Conservation (phyloP, 805 yeast species). For the Cyberlindnera americana region DNA sequence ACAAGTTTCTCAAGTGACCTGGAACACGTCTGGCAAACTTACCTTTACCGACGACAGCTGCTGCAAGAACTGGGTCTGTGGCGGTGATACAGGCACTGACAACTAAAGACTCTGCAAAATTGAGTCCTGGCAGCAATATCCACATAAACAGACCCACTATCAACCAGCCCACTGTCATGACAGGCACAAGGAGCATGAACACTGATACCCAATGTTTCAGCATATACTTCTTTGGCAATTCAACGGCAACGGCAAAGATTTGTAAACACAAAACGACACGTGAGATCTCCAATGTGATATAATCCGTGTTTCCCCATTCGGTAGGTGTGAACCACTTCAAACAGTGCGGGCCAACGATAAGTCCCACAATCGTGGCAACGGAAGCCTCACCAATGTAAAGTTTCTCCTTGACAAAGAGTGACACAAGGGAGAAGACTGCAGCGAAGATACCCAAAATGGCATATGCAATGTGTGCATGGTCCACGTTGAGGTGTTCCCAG, state of each 20-base stretch:
- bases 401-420: conserved; percentile 77
- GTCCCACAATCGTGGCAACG: conserved; percentile 79
- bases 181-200: conserved; percentile 69
- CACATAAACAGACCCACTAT: conserved; percentile 77
- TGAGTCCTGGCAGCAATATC: conserved; percentile 68
- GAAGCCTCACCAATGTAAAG: conserved; percentile 90
- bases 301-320: conserved; percentile 82
- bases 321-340: conserved; percentile 79
- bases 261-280: conserved; percentile 82
- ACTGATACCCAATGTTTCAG: conserved; percentile 79
- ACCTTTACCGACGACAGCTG: conserved; percentile 93
- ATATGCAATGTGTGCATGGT: conserved; percentile 71
- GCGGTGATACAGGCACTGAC: conserved; percentile 90
- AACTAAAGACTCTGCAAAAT: conserved; percentile 66
- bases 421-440: conserved; percentile 73
- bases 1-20: conserved; percentile 80
- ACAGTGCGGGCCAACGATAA: conserved; percentile 84
- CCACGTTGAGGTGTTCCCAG: conserved; percentile 19
- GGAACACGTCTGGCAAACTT: conserved; percentile 89
- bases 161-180: conserved; percentile 90
- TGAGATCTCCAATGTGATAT: conserved; percentile 77
- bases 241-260: conserved; percentile 93
- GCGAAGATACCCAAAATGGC: conserved; percentile 85
- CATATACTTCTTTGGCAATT: conserved; percentile 87
- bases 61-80: conserved; percentile 92